Conservation (phyloP, 352 stramenopile species). For the Thalassiosira mediterranea region DNA sequence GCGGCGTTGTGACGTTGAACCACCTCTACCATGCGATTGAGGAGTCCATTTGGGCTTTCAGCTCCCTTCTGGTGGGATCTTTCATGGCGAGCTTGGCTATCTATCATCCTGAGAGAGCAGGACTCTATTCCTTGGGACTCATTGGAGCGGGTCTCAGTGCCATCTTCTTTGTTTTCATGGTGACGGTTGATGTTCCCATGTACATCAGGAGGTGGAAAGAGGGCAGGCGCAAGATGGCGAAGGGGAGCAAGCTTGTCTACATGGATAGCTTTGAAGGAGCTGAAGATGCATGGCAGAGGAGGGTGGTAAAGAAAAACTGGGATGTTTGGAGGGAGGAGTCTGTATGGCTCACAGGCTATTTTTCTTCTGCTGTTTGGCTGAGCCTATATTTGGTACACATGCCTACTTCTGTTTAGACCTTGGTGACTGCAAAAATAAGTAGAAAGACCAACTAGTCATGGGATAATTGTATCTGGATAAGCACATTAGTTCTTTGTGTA, state of each 20-base stretch:
- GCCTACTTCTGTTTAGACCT: slow-evolving; percentile 13
- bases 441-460: no score
- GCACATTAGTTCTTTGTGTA: no score
- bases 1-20: slow-evolving; percentile 39
- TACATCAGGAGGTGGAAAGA: slow-evolving; percentile 43
- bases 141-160: slow-evolving; percentile 10
- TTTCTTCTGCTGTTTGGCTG: slow-evolving; percentile 42
- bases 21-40: slow-evolving; percentile 51
- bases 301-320: slow-evolving; percentile 44
- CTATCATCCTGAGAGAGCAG: slow-evolving; percentile 13
- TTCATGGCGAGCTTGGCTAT: slow-evolving; percentile 17
- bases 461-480: no score
- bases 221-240: neutral
- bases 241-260: slow-evolving; percentile 5
- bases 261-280: slow-evolving; percentile 29
- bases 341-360: slow-evolving; percentile 46
- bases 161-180: slow-evolving; percentile 38
- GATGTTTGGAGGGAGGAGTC: slow-evolving; percentile 49
- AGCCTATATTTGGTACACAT: slow-evolving; percentile 44
- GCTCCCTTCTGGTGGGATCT: slow-evolving; percentile 5
- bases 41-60: slow-evolving; percentile 47
- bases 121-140: slow-evolving; percentile 1
- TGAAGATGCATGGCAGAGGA: slow-evolving; percentile 21
- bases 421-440: no score
- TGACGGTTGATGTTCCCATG: slow-evolving; percentile 49